Conservation (phyloP, 768 basidiomycete species). For the Auricularia heimuer region DNA sequence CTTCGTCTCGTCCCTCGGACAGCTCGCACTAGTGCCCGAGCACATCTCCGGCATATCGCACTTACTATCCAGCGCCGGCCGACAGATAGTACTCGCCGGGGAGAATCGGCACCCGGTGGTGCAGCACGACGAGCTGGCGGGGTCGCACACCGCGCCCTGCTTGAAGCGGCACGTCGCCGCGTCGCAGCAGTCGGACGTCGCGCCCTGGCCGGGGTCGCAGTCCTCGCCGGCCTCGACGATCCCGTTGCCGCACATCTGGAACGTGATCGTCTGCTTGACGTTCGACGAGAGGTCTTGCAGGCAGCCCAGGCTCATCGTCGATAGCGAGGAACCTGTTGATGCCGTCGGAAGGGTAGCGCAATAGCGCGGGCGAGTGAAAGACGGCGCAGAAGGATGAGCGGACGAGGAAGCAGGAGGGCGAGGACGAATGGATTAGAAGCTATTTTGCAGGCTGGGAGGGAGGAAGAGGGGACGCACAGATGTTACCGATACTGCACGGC, state of each 20-base stretch:
- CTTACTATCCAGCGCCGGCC: constrained; percentile 49
- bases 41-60: constrained; percentile 73
- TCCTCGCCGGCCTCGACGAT: constrained; percentile 78
- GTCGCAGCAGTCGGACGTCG: constrained; percentile 64
- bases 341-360: no score
- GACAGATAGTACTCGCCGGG: constrained; percentile 55
- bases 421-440: neutral
- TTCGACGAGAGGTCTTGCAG: constrained; percentile 45
- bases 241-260: constrained; percentile 76
- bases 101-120: constrained; percentile 60
- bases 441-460: neutral
- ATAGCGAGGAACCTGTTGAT: constrained; percentile 10
- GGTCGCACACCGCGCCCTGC: constrained; percentile 66
- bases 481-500: constrained; percentile 72
- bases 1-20: constrained; percentile 53
- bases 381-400: neutral
- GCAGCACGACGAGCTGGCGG: constrained; percentile 67
- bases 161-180: constrained; percentile 64
- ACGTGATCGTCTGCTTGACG: constrained; percentile 37
- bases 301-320: constrained; percentile 53
- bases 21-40: constrained; percentile 61
- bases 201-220: constrained; percentile 68
- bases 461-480: constrained; percentile 42
- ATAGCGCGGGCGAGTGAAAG: no score
- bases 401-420: constrained; percentile 51